Percentiles rank a stretch among this genome's conserved stretches.
These are phyloP conservation scores for Candida mattraensis DNA, from an alignment of 805 yeast species.

Conservation along the genomic window DNA sequence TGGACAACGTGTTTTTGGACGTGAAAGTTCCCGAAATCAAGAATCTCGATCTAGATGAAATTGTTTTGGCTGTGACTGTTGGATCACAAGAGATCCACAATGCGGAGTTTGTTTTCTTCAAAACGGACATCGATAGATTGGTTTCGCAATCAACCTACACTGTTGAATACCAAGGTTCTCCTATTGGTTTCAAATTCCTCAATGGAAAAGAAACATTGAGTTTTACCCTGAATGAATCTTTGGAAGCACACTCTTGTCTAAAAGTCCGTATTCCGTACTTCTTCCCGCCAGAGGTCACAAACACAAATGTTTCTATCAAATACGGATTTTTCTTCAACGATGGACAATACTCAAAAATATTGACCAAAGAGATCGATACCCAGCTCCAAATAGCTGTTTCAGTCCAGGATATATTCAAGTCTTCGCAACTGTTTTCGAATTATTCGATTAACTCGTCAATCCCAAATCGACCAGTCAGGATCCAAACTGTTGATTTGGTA, in stretches of 20 bases:
- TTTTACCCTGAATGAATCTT: conserved; percentile 14
- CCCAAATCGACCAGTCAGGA: conserved; percentile 50
- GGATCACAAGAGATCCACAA: conserved; percentile 21
- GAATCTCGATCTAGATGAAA: conserved; percentile 29
- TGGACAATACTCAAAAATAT: conserved; percentile 18
- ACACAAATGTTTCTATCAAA: conserved; percentile 27
- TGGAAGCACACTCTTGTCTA: conserved; percentile 13
- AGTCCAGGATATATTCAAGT: conserved; percentile 75
- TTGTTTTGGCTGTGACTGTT: conserved; percentile 19
- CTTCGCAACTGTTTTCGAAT: conserved; percentile 56
- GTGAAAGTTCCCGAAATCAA: conserved; percentile 25
- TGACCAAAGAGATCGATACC: conserved; percentile 44
- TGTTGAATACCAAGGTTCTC: conserved; percentile 9
- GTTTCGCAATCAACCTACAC: conserved; percentile 19
- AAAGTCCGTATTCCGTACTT: conserved; percentile 31
- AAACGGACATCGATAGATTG: conserved; percentile 31
- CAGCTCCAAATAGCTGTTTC: conserved; percentile 66
- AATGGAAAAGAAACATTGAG: conserved; percentile 15
- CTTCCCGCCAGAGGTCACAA: conserved; percentile 35
- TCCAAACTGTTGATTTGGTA: conserved; percentile 40
- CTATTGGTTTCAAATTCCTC: conserved; percentile 15
- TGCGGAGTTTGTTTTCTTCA: conserved; percentile 22
- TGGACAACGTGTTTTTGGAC: conserved; percentile 21
- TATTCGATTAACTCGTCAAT: conserved; percentile 66
- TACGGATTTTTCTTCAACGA: conserved; percentile 23